These are phyloP conservation scores for Diutina neorugosa DNA, from an alignment of 1,139 yeast species.

Conservation along the genomic window DNA sequence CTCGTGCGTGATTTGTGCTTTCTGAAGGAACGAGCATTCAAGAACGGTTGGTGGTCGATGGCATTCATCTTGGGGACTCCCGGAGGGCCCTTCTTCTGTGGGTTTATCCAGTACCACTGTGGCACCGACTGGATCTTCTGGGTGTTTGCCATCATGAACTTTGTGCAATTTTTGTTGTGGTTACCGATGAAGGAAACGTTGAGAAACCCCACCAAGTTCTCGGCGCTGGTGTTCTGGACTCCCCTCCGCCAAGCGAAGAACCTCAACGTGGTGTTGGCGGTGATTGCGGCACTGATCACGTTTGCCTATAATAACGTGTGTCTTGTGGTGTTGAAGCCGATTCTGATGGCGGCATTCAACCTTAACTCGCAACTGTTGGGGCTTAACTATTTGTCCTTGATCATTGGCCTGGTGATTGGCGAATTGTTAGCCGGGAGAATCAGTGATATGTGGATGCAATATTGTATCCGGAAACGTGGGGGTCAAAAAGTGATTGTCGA, in stretches of 20 bases:
- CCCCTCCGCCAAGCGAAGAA: not conserved
- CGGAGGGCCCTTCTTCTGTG: conserved; percentile 1
- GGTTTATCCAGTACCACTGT: conserved; percentile 2
- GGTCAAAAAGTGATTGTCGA: not conserved
- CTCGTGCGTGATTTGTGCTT: not conserved
- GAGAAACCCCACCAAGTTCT: not conserved
- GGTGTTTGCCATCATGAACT: conserved; percentile 3
- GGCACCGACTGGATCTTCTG: conserved; percentile 1
- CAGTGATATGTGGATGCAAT: not conserved
- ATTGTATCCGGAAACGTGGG: not conserved
- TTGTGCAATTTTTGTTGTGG: not conserved
- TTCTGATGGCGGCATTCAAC: conserved; percentile 1
- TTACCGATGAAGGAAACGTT: not conserved
- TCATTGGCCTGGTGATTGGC: not conserved
- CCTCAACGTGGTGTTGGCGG: not conserved
- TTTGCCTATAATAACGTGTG: conserved; percentile 4
- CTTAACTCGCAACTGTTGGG: conserved; percentile 2
- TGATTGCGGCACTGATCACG: not conserved
- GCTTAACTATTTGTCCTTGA: conserved; percentile 4
- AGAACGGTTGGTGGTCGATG: conserved; percentile 3
- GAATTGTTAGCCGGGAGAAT: not conserved
- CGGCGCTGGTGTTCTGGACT: not conserved
- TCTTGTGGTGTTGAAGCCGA: conserved; percentile 3
- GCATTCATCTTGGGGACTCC: conserved; percentile 1
- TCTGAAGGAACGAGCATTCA: not conserved